Conservation (phyloP, 2,329 filamentous ascomycete species). For the Madurella mycetomatis region DNA sequence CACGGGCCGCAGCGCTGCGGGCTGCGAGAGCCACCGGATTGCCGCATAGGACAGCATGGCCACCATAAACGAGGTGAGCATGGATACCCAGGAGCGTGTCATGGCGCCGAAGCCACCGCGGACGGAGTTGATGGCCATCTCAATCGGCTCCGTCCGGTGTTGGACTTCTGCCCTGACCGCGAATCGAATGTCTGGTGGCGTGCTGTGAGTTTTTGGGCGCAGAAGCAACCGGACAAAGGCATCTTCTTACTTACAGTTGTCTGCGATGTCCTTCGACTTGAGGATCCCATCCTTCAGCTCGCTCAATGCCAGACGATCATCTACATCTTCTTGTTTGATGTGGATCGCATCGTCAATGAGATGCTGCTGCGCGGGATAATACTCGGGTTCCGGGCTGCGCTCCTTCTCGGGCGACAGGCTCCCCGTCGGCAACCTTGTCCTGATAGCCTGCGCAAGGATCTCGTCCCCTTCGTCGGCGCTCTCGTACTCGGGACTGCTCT, state of each 20-base stretch:
- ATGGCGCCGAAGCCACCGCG: constrained; percentile 55
- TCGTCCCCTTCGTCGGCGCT: constrained; percentile 34
- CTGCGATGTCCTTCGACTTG: constrained; percentile 32
- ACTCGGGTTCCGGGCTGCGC: constrained; percentile 43
- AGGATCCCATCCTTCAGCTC: constrained; percentile 18
- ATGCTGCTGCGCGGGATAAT: constrained; percentile 15
- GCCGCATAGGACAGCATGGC: constrained; percentile 61
- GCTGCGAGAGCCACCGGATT: constrained; percentile 63
- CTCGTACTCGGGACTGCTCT: constrained; percentile 34
- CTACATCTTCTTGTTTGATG: constrained; percentile 37
- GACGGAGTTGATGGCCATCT: constrained; percentile 63
- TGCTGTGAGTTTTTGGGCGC: not conserved
- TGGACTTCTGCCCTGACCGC: constrained; percentile 83
- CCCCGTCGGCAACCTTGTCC: constrained; percentile 51
- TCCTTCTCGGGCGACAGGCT: constrained; percentile 54
- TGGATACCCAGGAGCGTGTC: constrained; percentile 66
- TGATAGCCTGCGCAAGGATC: constrained; percentile 48
- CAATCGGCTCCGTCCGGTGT: constrained; percentile 79
- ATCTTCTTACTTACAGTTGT: constrained; percentile 46
- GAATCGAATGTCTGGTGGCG: constrained; percentile 73
- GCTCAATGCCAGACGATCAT: constrained; percentile 23
- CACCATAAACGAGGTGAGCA: constrained; percentile 58
- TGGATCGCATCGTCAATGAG: constrained; percentile 16
- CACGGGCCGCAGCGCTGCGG: constrained; percentile 61
- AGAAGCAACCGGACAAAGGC: constrained; percentile 12